Base-by-base conservation (phyloP, 2,329 filamentous ascomycete species). In the Fusarium sp. region DNA sequence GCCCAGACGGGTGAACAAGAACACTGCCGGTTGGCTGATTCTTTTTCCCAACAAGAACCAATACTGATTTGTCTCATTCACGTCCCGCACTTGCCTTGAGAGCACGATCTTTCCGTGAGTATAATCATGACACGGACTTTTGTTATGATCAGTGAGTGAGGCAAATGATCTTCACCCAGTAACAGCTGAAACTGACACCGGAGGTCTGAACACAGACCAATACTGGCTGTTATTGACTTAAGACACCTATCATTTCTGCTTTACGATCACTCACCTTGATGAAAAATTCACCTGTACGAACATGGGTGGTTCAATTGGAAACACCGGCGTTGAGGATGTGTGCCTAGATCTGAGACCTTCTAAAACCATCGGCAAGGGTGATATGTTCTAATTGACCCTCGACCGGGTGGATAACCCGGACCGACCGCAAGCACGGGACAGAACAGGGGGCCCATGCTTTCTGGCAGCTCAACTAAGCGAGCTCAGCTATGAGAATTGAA, bases 361-460 rank as follows among this genome's bases (percentile, higher is more conserved):
- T 54, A 54, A 68, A 59, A 53, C 61, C 51, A 57, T 63, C 50
- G 38, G 62, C 70, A 76, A 59, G 71, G 64, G 45, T 65, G 61
- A 61, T 50, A 50, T 51, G 41, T 61, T 41, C 62, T 53, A 41
- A 33, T 54, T 54, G 48, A 73, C 62, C 71, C 71, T 61, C 63
- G 75, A 38, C 66, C 73, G 72, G 74, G 53, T 69, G 68, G 58
- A 59, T 45, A 60, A 71, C 65, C 75, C 68, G 74, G 72, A 73
- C 60, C 61, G 66, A 65, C 70, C 63, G 56, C 44, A 55, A 42
- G 63, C 64, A 72, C 57, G 66, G 71, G 33, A 69, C 44, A 45
- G 24, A 58, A 47, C 66, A 62, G 63, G 65, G 72, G 65, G n/a
- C 54, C 66, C 67, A 58, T 70, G 68, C 35, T 41, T 59, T 57